Conservation (phyloP, 495 filamentous ascomycete species). For the Chaetomium fimeti region DNA sequence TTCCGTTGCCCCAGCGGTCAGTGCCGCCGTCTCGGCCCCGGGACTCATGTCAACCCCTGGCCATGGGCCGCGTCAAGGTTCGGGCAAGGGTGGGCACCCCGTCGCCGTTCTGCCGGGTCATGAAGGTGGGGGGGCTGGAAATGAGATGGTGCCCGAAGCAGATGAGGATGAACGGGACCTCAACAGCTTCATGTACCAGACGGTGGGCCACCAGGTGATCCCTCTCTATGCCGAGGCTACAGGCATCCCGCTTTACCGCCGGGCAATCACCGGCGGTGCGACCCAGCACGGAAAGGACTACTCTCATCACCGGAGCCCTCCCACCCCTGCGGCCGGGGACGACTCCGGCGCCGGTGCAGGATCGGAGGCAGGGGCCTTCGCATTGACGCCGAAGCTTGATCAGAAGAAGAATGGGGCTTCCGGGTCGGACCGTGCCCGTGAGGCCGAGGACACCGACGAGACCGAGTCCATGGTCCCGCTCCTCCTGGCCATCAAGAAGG, state of each 20-base stretch:
- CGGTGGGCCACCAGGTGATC: conserved; percentile 82
- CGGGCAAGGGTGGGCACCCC: conserved; percentile 1
- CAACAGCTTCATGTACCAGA: conserved; percentile 99
- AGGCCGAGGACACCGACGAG: conserved; percentile 58
- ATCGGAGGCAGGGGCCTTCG: too few species aligned
- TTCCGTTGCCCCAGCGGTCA: conserved; percentile 19
- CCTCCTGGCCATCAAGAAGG: conserved; percentile 57
- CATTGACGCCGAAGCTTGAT: too few species aligned
- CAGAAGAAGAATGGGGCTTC: conserved; percentile 12
- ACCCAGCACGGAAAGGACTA: conserved; percentile 66
- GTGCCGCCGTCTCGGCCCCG: conserved; percentile 20
- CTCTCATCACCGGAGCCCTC: conserved; percentile 28
- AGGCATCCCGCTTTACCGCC: conserved; percentile 74
- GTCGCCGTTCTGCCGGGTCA: conserved; percentile 13
- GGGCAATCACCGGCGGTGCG: conserved; percentile 65
- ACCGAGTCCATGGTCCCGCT: conserved; percentile 82
- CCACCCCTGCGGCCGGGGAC: neutral
- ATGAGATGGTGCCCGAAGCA: conserved; percentile 15
- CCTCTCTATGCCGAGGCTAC: conserved; percentile 80
- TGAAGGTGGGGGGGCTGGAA: conserved; percentile 21
- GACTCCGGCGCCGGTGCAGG: conserved; percentile 5
- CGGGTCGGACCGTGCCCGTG: neutral
- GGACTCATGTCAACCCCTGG: conserved; percentile 12
- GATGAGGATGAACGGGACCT: conserved; percentile 62
- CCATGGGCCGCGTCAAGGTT: neutral